Percentiles rank a stretch among this genome's conserved stretches.
Conservation (phyloP, 1,284 basidiomycete genomes). For the Fomitopsis schrenkii region DNA sequence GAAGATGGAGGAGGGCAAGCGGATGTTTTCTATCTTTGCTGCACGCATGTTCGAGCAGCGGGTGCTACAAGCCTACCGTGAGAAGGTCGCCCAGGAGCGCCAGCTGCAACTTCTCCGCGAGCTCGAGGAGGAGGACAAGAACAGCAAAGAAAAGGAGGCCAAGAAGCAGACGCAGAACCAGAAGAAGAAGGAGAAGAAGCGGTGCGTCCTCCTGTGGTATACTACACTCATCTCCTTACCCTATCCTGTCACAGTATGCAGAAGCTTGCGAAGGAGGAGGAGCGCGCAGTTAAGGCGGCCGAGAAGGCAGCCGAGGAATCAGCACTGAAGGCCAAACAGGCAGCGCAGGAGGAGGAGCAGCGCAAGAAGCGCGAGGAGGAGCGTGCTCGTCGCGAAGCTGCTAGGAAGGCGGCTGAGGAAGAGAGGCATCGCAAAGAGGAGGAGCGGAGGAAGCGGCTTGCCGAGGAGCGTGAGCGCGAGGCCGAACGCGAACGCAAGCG, state of each 20-base stretch:
- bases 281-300: constrained; percentile 74
- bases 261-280: constrained; percentile 91
- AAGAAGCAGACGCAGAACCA: constrained; percentile 96
- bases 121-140: constrained; percentile 57
- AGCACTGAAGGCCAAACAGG: constrained; percentile 61
- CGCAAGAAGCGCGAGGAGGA: constrained; percentile 74
- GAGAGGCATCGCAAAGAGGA: constrained; percentile 77
- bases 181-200: constrained; percentile 99
- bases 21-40: constrained; percentile 99
- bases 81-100: constrained; percentile 44
- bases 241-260: constrained; percentile 57
- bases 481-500: constrained; percentile 63
- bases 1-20: constrained; percentile 97
- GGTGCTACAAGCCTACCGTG: constrained; percentile 63
- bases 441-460: constrained; percentile 68
- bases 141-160: constrained; percentile 70
- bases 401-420: constrained; percentile 74
- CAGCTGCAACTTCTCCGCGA: constrained; percentile 49
- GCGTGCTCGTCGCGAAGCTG: constrained; percentile 66
- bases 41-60: constrained; percentile 99
- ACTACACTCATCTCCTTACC: neutral
- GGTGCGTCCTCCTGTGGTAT: constrained; percentile 38
- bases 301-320: constrained; percentile 82
- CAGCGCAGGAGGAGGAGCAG: constrained; percentile 59
- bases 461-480: constrained; percentile 62